Conservation (phyloP, 202 grass and related monocot species). For the Brachypodium distachyon region DNA sequence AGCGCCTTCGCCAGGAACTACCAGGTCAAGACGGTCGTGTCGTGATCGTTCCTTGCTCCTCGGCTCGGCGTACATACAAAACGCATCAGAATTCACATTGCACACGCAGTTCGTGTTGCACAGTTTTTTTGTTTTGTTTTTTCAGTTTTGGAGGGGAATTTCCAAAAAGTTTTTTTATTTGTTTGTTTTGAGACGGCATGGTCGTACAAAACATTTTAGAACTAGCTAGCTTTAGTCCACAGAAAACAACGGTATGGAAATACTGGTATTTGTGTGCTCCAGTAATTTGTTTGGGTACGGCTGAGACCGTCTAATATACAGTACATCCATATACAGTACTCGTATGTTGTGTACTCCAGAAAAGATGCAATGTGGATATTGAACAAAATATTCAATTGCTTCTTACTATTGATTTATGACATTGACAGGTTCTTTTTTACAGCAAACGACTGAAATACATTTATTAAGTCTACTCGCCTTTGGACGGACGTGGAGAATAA, state of each 20-base stretch:
- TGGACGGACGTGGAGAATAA: too few relatives aligned
- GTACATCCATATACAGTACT: background rate
- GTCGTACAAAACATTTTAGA: background rate
- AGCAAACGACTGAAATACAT: too few relatives aligned
- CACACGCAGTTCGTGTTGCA: background rate
- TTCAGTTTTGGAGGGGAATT: too few relatives aligned
- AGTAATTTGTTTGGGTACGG: background rate
- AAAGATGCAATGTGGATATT: background rate
- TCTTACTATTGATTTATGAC: background rate
- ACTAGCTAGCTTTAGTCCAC: background rate
- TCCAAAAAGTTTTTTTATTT: too few relatives aligned
- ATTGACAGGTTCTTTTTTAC: too few relatives aligned
- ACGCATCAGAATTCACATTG: background rate
- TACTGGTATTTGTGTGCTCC: background rate
- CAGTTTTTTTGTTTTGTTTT: background rate
- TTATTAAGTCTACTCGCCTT: too few relatives aligned
- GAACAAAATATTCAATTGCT: background rate
- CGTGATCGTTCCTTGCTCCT: conserved; percentile 2
- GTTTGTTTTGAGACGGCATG: background rate
- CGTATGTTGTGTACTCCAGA: background rate
- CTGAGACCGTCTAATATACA: background rate
- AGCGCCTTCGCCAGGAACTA: conserved; percentile 56
- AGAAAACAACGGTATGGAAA: background rate
- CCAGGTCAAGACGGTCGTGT: conserved; percentile 54
- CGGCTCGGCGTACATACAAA: background rate